These are phyloP conservation scores for Teunomyces gatunensis DNA, from an alignment of 805 yeast genomes.

Conservation along the genomic window DNA sequence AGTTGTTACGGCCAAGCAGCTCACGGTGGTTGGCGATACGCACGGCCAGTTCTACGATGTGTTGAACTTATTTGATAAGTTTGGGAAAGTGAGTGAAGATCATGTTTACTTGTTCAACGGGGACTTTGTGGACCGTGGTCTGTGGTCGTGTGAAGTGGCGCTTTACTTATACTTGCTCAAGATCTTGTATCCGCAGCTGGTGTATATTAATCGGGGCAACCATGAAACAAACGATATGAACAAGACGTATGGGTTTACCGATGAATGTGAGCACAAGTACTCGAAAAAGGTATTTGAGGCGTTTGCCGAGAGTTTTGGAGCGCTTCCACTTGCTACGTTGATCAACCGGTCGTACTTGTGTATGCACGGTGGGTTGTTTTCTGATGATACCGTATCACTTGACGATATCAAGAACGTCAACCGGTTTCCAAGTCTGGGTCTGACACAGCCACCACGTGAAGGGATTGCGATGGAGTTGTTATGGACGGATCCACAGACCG, in stretches of 20 bases:
- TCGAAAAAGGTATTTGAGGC: conserved; percentile 74
- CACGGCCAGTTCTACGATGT: conserved; percentile 96
- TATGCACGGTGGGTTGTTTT: conserved; percentile 94
- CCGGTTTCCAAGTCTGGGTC: conserved; percentile 52
- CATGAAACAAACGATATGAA: conserved; percentile 98
- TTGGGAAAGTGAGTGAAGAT: conserved; percentile 63
- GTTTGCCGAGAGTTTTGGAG: conserved; percentile 82
- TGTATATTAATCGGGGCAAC: conserved; percentile 88
- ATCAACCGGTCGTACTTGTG: conserved; percentile 78
- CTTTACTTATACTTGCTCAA: conserved; percentile 74
- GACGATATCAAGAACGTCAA: conserved; percentile 72
- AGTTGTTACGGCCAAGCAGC: conserved; percentile 35
- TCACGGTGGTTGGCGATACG: conserved; percentile 95
- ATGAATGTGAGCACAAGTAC: conserved; percentile 91
- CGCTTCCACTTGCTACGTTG: conserved; percentile 81
- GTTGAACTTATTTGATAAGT: conserved; percentile 68
- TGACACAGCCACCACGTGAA: conserved; percentile 80
- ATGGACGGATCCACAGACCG: conserved; percentile 94
- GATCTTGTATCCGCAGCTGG: conserved; percentile 63
- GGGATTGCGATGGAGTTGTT: conserved; percentile 95
- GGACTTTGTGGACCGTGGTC: conserved; percentile 96
- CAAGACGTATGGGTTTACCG: conserved; percentile 93
- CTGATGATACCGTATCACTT: conserved; percentile 67
- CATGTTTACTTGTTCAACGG: conserved; percentile 91
- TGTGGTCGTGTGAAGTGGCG: conserved; percentile 98